phyloP scores from a whole-genome alignment of 176 grass and related monocot species.

The Raddia distichophylla region DNA sequence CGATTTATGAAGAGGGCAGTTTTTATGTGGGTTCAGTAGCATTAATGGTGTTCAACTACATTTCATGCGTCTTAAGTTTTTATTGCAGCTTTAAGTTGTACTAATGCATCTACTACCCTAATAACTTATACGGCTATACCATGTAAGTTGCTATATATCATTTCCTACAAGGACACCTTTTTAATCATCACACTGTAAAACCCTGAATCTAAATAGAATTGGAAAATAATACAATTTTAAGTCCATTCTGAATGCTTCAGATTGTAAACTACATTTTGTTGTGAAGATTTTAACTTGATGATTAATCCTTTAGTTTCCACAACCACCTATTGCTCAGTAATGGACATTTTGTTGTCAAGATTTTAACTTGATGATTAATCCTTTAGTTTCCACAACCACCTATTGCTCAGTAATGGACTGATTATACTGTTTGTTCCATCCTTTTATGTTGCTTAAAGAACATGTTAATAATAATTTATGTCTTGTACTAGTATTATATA shows the following conservation, averaged over 20 bases:
- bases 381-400: neutral
- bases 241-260: neutral
- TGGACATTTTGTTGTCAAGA: no score
- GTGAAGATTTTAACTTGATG: neutral
- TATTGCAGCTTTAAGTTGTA: neutral
- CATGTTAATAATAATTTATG: constrained; percentile 16
- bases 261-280: constrained; percentile 12
- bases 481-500: constrained; percentile 13
- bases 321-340: neutral
- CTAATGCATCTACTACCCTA: neutral
- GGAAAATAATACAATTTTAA: neutral
- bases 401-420: neutral
- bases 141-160: neutral
- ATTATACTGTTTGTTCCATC: neutral
- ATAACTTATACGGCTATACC: neutral
- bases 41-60: neutral
- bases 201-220: neutral
- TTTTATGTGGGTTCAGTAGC: constrained; percentile 8
- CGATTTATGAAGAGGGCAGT: neutral
- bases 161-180: neutral
- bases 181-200: neutral
- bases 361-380: neutral
- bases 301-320: neutral
- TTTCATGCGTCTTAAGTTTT: neutral
- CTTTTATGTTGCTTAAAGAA: neutral